Percentiles rank a stretch among this genome's conserved stretches.
phyloP scores from a whole-genome alignment of 2,329 filamentous ascomycete genomes.

The Stachybotrys elegans region DNA sequence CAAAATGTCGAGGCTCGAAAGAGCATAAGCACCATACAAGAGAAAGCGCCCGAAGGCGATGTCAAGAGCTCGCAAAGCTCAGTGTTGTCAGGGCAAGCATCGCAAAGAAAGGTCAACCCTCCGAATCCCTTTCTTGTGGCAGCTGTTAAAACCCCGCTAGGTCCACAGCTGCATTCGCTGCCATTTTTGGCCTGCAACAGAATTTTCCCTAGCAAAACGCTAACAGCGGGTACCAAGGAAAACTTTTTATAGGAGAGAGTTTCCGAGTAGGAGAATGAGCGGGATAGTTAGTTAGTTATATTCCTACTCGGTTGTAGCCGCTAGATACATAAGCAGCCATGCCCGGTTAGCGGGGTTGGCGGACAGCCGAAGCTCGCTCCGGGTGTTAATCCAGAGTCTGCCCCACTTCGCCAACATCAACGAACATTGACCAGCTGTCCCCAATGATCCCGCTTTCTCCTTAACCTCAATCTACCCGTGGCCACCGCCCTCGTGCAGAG shows the following conservation, averaged over 20 bases:
- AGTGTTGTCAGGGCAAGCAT: constrained; percentile 4
- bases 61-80: constrained; percentile 9
- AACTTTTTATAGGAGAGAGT: constrained; percentile 3
- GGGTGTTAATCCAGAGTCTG: too few relatives aligned
- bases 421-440: neutral
- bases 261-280: too few relatives aligned
- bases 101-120: constrained; percentile 6
- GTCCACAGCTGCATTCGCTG: neutral
- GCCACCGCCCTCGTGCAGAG: neutral
- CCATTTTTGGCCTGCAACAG: constrained; percentile 1
- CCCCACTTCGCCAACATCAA: too few relatives aligned
- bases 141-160: neutral
- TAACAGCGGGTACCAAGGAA: constrained; percentile 1
- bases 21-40: constrained; percentile 5
- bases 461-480: too few relatives aligned
- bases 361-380: too few relatives aligned
- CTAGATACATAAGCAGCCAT: too few relatives aligned
- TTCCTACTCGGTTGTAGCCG: too few relatives aligned
- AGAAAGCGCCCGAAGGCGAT: constrained; percentile 7
- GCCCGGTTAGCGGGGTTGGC: too few relatives aligned
- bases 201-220: constrained; percentile 1
- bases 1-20: constrained; percentile 4
- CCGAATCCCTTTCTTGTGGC: constrained; percentile 1
- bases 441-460: neutral
- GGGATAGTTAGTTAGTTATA: too few relatives aligned